phyloP scores from a whole-genome alignment of 116 monocot species.

The Trichopus zeylanicus region DNA sequence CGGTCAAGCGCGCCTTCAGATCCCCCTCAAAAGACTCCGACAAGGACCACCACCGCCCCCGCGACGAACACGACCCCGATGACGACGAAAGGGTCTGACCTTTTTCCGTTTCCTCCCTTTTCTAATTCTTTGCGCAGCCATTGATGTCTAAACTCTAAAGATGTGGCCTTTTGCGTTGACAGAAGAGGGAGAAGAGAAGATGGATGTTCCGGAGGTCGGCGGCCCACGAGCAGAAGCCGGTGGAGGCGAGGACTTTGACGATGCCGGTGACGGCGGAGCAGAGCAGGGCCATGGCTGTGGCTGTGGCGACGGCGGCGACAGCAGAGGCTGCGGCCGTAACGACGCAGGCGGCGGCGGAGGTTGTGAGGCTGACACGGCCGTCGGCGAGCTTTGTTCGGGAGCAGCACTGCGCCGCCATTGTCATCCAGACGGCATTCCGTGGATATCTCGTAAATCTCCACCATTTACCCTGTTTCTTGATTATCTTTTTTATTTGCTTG shows the following conservation, averaged over 20 bases:
- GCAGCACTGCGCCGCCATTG: constrained; percentile 42
- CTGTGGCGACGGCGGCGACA: constrained; percentile 34
- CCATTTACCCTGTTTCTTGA: not conserved
- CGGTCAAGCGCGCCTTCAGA: constrained; percentile 63
- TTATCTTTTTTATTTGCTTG: not conserved
- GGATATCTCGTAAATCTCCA: constrained; percentile 43
- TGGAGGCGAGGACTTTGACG: not conserved
- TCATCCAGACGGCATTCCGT: constrained; percentile 54
- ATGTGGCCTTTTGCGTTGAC: not conserved
- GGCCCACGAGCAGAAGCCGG: constrained; percentile 5
- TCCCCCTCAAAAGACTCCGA: constrained; percentile 46
- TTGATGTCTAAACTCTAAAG: not conserved
- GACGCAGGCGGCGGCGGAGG: constrained; percentile 32
- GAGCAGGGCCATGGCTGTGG: constrained; percentile 40
- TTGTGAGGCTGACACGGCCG: constrained; percentile 27
- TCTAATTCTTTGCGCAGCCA: not conserved
- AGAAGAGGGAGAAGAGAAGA: constrained; percentile 55
- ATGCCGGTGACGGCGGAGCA: constrained; percentile 17
- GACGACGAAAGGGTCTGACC: constrained; percentile 21
- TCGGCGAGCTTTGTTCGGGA: constrained; percentile 20
- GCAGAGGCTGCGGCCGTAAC: constrained; percentile 38
- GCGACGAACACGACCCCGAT: constrained; percentile 15
- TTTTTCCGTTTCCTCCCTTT: not conserved
- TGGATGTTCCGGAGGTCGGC: constrained; percentile 42
- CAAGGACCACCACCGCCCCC: constrained; percentile 8